Percentiles rank a stretch among this genome's conserved stretches.
Evolutionary conservation across 345 rosid genomes (phyloP).

Genomic region (Lenwebbia sp.): DNA sequence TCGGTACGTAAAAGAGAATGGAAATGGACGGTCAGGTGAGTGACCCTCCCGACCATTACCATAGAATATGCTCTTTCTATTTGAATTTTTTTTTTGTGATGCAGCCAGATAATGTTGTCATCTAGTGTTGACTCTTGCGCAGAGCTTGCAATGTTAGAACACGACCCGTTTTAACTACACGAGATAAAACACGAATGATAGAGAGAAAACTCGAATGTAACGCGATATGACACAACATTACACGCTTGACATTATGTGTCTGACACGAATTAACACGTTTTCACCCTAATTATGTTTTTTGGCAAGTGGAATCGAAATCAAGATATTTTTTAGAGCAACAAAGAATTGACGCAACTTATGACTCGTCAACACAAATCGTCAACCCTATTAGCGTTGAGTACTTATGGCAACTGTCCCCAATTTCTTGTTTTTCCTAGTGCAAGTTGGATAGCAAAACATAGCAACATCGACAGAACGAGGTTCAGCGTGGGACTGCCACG

Average conservation of each 20-base stretch:
- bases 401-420: not conserved
- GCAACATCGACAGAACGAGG: not conserved
- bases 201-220: accelerated
- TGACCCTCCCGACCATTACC: not conserved
- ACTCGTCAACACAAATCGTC: accelerated
- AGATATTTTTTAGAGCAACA: too few relatives aligned
- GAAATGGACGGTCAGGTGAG: accelerated
- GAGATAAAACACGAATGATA: accelerated
- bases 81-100: too few relatives aligned
- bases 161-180: accelerated
- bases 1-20: not conserved
- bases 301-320: too few relatives aligned
- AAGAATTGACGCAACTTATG: not conserved
- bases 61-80: not conserved
- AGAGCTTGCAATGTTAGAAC: not conserved
- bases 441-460: not conserved
- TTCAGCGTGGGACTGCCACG: not conserved
- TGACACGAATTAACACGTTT: too few relatives aligned
- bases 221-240: accelerated
- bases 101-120: too few relatives aligned
- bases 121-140: not conserved
- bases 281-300: too few relatives aligned
- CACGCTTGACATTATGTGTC: too few relatives aligned
- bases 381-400: accelerated
- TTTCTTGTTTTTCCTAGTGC: not conserved